Percentiles rank a stretch among this genome's conserved stretches.
Evolutionary conservation across 2,329 filamentous ascomycete species (phyloP).

Genomic region (Canariomyces notabilis): DNA sequence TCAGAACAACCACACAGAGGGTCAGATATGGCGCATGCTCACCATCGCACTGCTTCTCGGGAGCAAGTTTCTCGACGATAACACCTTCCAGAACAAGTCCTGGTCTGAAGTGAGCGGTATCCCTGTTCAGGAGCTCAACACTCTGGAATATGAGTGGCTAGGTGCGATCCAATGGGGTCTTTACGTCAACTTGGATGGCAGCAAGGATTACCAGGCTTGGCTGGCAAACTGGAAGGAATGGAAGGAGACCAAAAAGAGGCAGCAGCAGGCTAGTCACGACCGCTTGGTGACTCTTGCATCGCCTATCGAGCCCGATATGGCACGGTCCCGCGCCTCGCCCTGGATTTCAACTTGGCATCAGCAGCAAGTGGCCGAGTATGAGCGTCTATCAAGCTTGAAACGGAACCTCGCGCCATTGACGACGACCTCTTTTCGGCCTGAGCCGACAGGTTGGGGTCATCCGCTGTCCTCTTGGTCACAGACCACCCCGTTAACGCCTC

Average conservation of each 20-base stretch:
- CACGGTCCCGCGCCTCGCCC: slow-evolving; percentile 31
- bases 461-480: slow-evolving; percentile 25
- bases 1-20: slow-evolving; percentile 55
- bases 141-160: slow-evolving; percentile 84
- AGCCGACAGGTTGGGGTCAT: slow-evolving; percentile 42
- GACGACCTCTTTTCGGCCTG: slow-evolving; percentile 38
- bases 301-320: slow-evolving; percentile 41
- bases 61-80: slow-evolving; percentile 95
- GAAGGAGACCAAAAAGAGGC: slow-evolving; percentile 51
- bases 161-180: slow-evolving; percentile 76
- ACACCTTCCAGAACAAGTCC: slow-evolving; percentile 94
- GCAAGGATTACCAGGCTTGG: slow-evolving; percentile 65
- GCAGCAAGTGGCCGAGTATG: slow-evolving; percentile 52
- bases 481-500: slow-evolving; percentile 47
- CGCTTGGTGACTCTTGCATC: slow-evolving; percentile 45
- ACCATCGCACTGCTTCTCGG: slow-evolving; percentile 80
- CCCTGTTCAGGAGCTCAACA: slow-evolving; percentile 75
- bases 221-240: slow-evolving; percentile 56
- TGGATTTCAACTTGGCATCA: slow-evolving; percentile 45
- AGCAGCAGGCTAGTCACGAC: slow-evolving; percentile 45
- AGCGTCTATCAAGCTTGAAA: slow-evolving; percentile 41
- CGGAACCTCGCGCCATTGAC: slow-evolving; percentile 27
- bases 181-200: slow-evolving; percentile 76
- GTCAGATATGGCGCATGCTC: slow-evolving; percentile 80
- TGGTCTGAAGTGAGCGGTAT: slow-evolving; percentile 96